Evolutionary conservation across 2,329 filamentous ascomycete species (phyloP).

Genomic region (Penicillium freii): DNA sequence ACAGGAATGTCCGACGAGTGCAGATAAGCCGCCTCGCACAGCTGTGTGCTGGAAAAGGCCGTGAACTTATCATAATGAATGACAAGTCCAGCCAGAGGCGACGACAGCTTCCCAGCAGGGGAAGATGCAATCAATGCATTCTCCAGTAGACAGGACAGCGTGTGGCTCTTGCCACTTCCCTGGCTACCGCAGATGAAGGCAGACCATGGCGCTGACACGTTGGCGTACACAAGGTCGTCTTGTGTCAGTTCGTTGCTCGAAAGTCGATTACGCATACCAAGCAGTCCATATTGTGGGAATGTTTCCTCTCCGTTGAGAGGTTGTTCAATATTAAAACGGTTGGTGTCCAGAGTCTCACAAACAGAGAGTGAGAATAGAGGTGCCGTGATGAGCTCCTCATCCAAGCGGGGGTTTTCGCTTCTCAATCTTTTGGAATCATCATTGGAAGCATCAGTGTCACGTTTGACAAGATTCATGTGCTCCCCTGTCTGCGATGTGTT

Average conservation of each 20-base stretch:
- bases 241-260: background rate
- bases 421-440: background rate
- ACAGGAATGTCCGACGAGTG: slow-evolving; percentile 50
- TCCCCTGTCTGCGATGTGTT: background rate
- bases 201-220: slow-evolving; percentile 57
- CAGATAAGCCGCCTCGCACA: slow-evolving; percentile 58
- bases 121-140: slow-evolving; percentile 33
- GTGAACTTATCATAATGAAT: slow-evolving; percentile 57
- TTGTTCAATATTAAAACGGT: background rate
- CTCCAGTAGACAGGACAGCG: slow-evolving; percentile 57
- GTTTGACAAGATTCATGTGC: slow-evolving; percentile 4
- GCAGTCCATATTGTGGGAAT: background rate
- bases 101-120: slow-evolving; percentile 44
- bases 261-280: background rate
- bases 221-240: slow-evolving; percentile 28
- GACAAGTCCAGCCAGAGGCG: slow-evolving; percentile 53
- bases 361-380: background rate
- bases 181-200: slow-evolving; percentile 64
- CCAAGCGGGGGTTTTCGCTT: background rate
- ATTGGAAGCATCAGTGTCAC: background rate
- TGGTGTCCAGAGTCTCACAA: background rate
- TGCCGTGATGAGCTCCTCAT: background rate
- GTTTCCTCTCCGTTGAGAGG: background rate
- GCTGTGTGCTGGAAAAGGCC: slow-evolving; percentile 31
- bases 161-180: slow-evolving; percentile 62